Base-by-base conservation (phyloP, 2,329 filamentous ascomycete species). In the Sclerotinia nivalis region DNA sequence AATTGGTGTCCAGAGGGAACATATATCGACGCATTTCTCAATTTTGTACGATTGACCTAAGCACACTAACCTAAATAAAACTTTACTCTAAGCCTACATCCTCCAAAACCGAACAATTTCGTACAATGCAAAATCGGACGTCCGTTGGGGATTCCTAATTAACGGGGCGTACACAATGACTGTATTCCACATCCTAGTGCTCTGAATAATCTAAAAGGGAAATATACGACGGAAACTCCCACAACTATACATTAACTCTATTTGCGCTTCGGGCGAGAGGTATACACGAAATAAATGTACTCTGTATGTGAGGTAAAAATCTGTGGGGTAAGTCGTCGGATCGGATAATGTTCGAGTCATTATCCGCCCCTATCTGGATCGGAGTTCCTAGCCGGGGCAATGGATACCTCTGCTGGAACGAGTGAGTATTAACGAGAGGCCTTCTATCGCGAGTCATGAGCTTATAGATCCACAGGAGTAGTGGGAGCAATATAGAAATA, bases 351-450 rank as follows among this genome's bases (percentile, higher is more conserved):
- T 52, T 15, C 15, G 45, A n/a, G 31, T 37, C 22, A 1, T 50
- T 64, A 64, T 64, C 60, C 45, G 60, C 59, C 31, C n/a, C 34
- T 45, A 22, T 34, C 31, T 43, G 40, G 31, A 12, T 45, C 20
- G 58, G 40, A 22, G 15, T 15, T 45, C 15, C 31, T 15, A 45
- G 25, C 60, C 45, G 60, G 31, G 15, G 22, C 25, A 18, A 15
- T 20, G 2, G 12, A 61, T 61, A 20, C 12, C 3, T 34, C 12
- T 60, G 9, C 5, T 50, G 45, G 31, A 45, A 18, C 20, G 20
- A 31, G 18, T 61, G 12, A 25, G 49, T 13, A 37, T 49, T 43
- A 12, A 43, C 15, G 40, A 13, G 13, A 6, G 15, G 40, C 5
- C 40, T 43, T 43, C 15, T 15, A 15, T 43, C 13, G 12, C 40